A percentile compares a stretch with the other conserved stretches of the same genome.
Conservation (phyloP, 2,329 filamentous ascomycete species). For the Talaromyces sp. region DNA sequence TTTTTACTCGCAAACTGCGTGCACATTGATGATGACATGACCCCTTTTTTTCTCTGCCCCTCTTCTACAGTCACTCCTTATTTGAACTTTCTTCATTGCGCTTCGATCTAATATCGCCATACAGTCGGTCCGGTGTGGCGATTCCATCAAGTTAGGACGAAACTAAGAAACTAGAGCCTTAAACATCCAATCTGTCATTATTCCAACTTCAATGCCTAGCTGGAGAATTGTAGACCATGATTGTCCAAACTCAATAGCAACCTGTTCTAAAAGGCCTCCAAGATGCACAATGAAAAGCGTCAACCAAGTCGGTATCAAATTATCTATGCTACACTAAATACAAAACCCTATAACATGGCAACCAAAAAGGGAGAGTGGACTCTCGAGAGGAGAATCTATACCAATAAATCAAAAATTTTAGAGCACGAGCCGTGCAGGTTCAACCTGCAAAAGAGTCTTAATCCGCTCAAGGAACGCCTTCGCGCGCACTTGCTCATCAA, state of each 20-base stretch:
- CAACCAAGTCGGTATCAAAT: slow-evolving; percentile 22
- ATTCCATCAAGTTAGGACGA: slow-evolving; percentile 4
- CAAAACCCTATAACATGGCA: slow-evolving; percentile 19
- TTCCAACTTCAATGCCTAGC: no score
- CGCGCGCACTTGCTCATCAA: slow-evolving; percentile 79
- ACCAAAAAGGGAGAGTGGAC: slow-evolving; percentile 19
- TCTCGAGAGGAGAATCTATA: slow-evolving; percentile 15
- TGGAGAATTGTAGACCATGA: background rate
- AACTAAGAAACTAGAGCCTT: background rate
- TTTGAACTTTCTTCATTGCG: background rate
- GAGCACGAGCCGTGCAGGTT: slow-evolving; percentile 73
- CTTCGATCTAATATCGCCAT: slow-evolving; percentile 9
- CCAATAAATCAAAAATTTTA: slow-evolving; percentile 29
- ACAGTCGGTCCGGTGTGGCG: slow-evolving; percentile 6
- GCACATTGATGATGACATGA: slow-evolving; percentile 35
- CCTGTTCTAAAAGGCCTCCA: no score
- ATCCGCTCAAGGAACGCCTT: slow-evolving; percentile 81
- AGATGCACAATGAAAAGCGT: slow-evolving; percentile 4
- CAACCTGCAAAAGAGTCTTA: slow-evolving; percentile 78
- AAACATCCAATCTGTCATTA: no score
- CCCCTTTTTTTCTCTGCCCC: slow-evolving; percentile 13
- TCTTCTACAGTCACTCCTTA: background rate
- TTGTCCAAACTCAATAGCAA: background rate
- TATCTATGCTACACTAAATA: slow-evolving; percentile 34
- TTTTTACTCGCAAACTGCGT: slow-evolving; percentile 15